Evolutionary conservation across 2,329 filamentous ascomycete species (phyloP).

Genomic region (Claviceps sorghi): DNA sequence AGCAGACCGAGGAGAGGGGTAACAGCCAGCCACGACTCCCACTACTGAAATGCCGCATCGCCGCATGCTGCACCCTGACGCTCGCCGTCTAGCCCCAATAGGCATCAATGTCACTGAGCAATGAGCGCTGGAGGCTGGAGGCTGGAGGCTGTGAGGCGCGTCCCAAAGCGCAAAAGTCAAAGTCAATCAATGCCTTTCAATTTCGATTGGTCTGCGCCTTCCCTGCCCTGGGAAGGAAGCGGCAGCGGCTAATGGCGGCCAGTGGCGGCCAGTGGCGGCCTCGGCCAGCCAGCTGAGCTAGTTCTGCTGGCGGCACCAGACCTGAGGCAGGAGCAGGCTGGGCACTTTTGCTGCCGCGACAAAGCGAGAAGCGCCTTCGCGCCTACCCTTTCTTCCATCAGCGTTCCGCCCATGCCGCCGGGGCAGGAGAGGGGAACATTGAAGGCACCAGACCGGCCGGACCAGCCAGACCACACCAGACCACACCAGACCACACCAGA

Average conservation of each 20-base stretch:
- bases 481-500: too few species aligned
- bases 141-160: too few species aligned
- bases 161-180: neutral
- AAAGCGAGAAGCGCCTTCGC: neutral
- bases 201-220: neutral
- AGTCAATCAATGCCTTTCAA: too few species aligned
- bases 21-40: neutral
- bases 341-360: conserved; percentile 3
- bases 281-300: too few species aligned
- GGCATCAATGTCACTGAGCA: neutral
- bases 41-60: neutral
- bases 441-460: neutral
- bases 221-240: neutral
- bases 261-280: too few species aligned
- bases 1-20: too few species aligned
- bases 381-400: neutral
- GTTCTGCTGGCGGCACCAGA: too few species aligned
- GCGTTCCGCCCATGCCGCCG: neutral
- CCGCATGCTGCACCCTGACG: neutral
- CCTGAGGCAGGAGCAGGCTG: neutral
- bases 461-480: neutral
- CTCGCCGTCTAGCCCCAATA: neutral
- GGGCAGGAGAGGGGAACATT: neutral
- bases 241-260: neutral
- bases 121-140: neutral